phyloP scores from a whole-genome alignment of 352 stramenopile species.

The Phytophthora brassicae region DNA sequence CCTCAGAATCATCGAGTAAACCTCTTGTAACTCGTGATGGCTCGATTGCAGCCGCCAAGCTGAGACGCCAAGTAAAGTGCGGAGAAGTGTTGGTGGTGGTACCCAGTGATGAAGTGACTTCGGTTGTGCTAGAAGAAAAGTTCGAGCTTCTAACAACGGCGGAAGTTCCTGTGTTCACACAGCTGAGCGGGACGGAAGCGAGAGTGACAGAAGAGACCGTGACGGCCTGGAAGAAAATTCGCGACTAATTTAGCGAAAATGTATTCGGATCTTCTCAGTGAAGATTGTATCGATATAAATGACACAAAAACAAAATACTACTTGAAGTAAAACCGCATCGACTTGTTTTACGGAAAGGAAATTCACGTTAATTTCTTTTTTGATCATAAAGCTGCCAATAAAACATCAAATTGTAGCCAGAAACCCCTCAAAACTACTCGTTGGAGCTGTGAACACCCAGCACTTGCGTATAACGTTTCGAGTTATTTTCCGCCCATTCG shows the following conservation, averaged over 20 bases:
- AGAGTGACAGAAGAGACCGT: constrained; percentile 46
- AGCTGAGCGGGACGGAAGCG: constrained; percentile 51
- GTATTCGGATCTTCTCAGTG: not conserved
- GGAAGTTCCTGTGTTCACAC: constrained; percentile 54
- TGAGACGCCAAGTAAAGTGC: constrained; percentile 54
- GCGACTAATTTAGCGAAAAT: constrained; percentile 28
- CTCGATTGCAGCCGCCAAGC: constrained; percentile 39
- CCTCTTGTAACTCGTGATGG: constrained; percentile 42
- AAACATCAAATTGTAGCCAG: not conserved
- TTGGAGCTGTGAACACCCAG: constrained; percentile 27
- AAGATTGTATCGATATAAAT: too few relatives aligned
- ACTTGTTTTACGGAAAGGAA: too few relatives aligned
- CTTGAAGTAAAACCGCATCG: too few relatives aligned
- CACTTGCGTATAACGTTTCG: constrained; percentile 50
- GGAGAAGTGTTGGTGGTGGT: constrained; percentile 67
- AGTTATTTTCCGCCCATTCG: constrained; percentile 48
- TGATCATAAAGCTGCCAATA: not conserved
- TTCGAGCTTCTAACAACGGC: constrained; percentile 50
- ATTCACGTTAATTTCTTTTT: too few relatives aligned
- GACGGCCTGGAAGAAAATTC: constrained; percentile 49
- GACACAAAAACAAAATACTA: too few relatives aligned
- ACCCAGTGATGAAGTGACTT: constrained; percentile 36
- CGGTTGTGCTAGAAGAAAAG: constrained; percentile 31
- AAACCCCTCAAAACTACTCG: not conserved
- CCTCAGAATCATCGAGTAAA: constrained; percentile 23